Evolutionary conservation across 768 basidiomycete genomes (phyloP), one percentile per base, ranked within the genome.

Genomic region (Scleroderma citrinum): DNA sequence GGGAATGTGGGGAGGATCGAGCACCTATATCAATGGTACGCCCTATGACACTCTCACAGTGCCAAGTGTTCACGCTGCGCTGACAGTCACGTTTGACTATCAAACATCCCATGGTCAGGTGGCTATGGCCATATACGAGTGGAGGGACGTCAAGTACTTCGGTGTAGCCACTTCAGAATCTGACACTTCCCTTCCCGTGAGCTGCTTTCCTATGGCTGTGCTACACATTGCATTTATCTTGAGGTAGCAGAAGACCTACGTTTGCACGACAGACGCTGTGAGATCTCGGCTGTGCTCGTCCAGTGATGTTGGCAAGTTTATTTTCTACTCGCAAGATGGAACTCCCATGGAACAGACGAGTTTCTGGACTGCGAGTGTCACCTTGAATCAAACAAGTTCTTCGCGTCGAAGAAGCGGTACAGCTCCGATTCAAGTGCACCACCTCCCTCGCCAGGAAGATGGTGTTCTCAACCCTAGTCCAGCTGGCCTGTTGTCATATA

Each of bases 121-220:
- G 17, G 91, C 95, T 21, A 83, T 96, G 77, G 87, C 95, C 46
- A 82, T 99, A 20, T 99, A 97, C 61, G 95, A 98, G 69, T 99
- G 94, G 94, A 65, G 75, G 24, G 96, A 99, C 61, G 83, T 83
- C 46, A 69, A 75, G 40, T 93, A 89, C 62, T 76, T 99, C 3
- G 96, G 96, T 30, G 82, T 77, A 63, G 69, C 75, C 40, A 81
- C 82, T 26, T 80, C 81, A 5, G 52, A 67, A 29, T 67, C 62
- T 5, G 75, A 81, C 53, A 76, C 80, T 34, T 70, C 72, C 48
- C 60, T 85, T 44, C 87, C 86, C 55, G 86, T 92, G 67, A 79
- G 83, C 70, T 52, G 20, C 52, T 21, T 29, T 34, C 37, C 54
- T 42, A 38, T 34, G 16, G 11, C 32, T 17, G 53, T 53, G 50